Base-by-base conservation (phyloP, 495 filamentous ascomycete species). In the Rhizodiscina lignyota region DNA sequence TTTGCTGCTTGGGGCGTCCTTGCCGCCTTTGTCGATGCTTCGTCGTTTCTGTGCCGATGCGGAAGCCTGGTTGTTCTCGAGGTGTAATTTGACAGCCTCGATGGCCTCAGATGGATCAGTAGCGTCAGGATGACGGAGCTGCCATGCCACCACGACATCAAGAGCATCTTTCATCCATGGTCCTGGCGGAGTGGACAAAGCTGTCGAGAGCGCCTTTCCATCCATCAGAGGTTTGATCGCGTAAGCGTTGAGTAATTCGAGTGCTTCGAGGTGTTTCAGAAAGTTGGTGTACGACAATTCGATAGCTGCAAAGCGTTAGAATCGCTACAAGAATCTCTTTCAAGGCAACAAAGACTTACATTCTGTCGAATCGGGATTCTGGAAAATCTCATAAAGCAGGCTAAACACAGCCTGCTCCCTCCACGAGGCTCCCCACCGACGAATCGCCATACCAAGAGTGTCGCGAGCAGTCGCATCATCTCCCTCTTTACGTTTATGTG, bases 161-260 rank as follows among this genome's bases (percentile, higher is more conserved):
- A 89, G 49, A 11, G 83, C 84, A 37, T 59, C 58, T 39, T 68
- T 67, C 65, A 84, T 71, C 87, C 87, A 96, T 11, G 63, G 72
- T 4, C 89, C 89, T 2, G 72, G 69, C 42, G 64, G 67, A 2
- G 60, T 62, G 0, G 63, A 62, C 12, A 94, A 53, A 5, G 55
- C 67, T 38, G 70, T 59, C 18, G 67, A 59, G 26, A 94, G 61
- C 13, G 77, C 53, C 12, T 59, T 53, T 6, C 58, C 50, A n/a
- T 75, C 64, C n/a, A 70, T 48, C 24, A 77, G 43, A n/a, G 41
- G 50, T 34, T 54, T 57, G 31, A 49, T 45, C 21, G 46, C 46
- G 18, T 59, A 53, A 1, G 52, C 44, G 2, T 59, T 44, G 15
- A 75, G 54, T 4, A 79, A 39, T 1, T 44, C 26, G 11, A 50